phyloP scores from a whole-genome alignment of 768 basidiomycete species.

The Suillus discolor region DNA sequence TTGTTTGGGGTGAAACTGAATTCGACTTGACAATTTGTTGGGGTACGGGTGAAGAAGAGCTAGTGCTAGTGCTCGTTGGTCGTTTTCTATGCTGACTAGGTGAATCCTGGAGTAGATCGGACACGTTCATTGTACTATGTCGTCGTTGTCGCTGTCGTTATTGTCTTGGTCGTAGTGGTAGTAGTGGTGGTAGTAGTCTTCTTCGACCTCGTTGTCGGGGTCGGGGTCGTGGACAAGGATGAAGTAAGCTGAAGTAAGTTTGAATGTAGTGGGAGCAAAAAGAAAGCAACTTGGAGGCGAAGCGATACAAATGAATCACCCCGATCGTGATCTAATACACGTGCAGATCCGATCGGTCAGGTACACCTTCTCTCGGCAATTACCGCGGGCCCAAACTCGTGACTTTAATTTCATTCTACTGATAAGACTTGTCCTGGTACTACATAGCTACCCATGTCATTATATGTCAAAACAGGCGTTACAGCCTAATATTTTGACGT shows the following conservation, averaged over 20 bases:
- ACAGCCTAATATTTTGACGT: too few species aligned
- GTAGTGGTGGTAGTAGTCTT: background rate
- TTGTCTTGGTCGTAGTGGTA: background rate
- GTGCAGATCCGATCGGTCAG: conserved; percentile 7
- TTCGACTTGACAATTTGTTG: conserved; percentile 27
- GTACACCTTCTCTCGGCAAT: background rate
- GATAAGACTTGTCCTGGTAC: too few species aligned
- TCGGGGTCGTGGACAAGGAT: background rate
- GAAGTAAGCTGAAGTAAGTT: background rate
- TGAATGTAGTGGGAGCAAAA: conserved; percentile 6
- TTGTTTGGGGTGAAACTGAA: conserved; percentile 28
- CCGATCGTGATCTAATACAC: conserved; percentile 10
- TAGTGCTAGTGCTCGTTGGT: conserved; percentile 24
- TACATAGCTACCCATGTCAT: too few species aligned
- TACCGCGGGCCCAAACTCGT: conserved; percentile 3
- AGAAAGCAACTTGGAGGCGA: conserved; percentile 6
- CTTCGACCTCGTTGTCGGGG: background rate
- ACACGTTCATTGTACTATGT: conserved; percentile 58
- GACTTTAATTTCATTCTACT: background rate
- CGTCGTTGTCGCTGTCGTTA: background rate
- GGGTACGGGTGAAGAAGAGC: conserved; percentile 33
- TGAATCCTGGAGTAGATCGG: conserved; percentile 67
- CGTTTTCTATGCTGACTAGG: conserved; percentile 57
- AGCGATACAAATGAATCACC: conserved; percentile 9
- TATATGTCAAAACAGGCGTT: too few species aligned